Percentiles rank a stretch among this genome's conserved stretches.
Conservation (phyloP, 306 rosid species). For the peach (Prunus persica) region DNA sequence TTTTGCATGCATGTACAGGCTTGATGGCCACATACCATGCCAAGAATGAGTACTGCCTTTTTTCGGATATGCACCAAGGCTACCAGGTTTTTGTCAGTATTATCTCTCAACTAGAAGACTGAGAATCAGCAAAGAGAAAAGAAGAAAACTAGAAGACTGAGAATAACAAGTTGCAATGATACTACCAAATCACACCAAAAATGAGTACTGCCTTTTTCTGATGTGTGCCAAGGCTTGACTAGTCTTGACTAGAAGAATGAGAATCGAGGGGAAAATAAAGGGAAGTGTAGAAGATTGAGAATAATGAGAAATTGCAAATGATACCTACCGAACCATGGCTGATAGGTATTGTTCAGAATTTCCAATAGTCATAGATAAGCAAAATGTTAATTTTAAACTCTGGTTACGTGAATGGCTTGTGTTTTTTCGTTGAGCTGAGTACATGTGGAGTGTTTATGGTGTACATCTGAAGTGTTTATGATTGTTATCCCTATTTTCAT, state of each 20-base stretch:
- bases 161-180: neutral
- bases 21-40: constrained; percentile 89
- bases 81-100: constrained; percentile 63
- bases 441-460: neutral
- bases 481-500: too few relatives aligned
- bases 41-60: constrained; percentile 85
- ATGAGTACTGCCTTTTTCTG: neutral
- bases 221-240: neutral
- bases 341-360: neutral
- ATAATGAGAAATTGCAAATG: neutral
- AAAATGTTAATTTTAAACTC: neutral
- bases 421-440: neutral
- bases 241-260: neutral
- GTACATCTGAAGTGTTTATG: too few relatives aligned
- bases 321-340: neutral
- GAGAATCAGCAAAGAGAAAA: constrained; percentile 13
- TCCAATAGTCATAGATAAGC: neutral
- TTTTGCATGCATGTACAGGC: constrained; percentile 49
- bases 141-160: neutral
- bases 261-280: neutral
- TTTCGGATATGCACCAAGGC: constrained; percentile 81
- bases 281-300: neutral
- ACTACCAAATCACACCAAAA: neutral
- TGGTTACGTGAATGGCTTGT: neutral
- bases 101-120: constrained; percentile 70